Percentiles rank a stretch among this genome's conserved stretches.
Evolutionary conservation across 1,284 basidiomycete genomes (phyloP).

Genomic region (Apiotrichum gracile): DNA sequence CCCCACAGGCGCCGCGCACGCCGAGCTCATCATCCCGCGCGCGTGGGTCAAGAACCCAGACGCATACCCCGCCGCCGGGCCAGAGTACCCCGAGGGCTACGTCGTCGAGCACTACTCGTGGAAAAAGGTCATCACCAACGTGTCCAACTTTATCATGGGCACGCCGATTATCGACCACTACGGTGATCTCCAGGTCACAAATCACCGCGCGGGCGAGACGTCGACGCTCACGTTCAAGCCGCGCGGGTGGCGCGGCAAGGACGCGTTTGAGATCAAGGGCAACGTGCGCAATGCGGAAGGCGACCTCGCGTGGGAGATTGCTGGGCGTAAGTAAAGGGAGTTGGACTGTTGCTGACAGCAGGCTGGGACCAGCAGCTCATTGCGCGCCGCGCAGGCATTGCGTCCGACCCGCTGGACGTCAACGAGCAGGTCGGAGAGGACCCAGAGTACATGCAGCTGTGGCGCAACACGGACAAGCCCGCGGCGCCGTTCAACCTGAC

Average conservation of each 20-base stretch:
- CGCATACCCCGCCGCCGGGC: conserved; percentile 41
- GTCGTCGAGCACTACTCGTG: conserved; percentile 47
- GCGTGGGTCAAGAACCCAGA: conserved; percentile 49
- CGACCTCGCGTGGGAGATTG: conserved; percentile 75
- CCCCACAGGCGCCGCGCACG: conserved; percentile 90
- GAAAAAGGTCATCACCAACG: conserved; percentile 81
- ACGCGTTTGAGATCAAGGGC: conserved; percentile 88
- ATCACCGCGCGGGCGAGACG: conserved; percentile 86
- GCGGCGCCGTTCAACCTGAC: conserved; percentile 87
- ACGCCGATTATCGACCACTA: conserved; percentile 95
- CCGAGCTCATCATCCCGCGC: conserved; percentile 70
- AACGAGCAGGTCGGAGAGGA: conserved; percentile 30
- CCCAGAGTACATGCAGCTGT: conserved; percentile 54
- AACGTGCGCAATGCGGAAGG: conserved; percentile 67
- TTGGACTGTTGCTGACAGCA: conserved; percentile 12
- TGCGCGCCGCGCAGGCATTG: conserved; percentile 66
- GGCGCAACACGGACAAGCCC: conserved; percentile 87
- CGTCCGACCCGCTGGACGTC: conserved; percentile 58
- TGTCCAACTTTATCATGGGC: conserved; percentile 91
- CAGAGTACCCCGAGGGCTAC: conserved; percentile 32
- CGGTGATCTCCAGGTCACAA: conserved; percentile 84
- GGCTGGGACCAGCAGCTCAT: conserved; percentile 93
- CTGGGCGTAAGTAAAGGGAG: conserved; percentile 56
- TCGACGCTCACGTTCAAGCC: conserved; percentile 94
- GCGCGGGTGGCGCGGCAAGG: conserved; percentile 85